phyloP scores from a whole-genome alignment of 139 green algal species.

The Coelastrella sp. region DNA sequence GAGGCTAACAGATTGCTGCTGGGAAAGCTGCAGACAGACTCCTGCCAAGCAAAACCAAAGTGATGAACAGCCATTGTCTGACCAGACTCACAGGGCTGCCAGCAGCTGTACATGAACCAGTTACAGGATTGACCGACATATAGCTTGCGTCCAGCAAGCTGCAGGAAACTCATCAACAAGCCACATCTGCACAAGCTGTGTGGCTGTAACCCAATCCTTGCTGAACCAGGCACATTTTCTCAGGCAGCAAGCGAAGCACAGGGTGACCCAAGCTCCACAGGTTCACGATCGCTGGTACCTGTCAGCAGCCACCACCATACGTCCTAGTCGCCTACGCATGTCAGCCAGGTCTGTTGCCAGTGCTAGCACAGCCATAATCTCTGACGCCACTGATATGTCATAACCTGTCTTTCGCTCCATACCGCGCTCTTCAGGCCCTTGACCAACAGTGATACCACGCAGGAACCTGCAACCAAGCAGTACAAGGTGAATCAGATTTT shows the following conservation, averaged over 20 bases:
- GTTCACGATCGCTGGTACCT: neutral
- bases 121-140: too few species aligned
- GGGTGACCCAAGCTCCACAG: neutral
- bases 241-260: neutral
- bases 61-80: too few species aligned
- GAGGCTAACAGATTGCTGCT: too few species aligned
- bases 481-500: too few species aligned
- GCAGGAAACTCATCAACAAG: too few species aligned
- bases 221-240: neutral
- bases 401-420: constrained; percentile 82
- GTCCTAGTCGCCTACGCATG: constrained; percentile 89
- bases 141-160: too few species aligned
- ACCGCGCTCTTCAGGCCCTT: constrained; percentile 79
- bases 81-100: too few species aligned
- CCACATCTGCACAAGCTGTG: too few species aligned
- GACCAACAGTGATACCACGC: constrained; percentile 90
- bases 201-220: too few species aligned
- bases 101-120: too few species aligned
- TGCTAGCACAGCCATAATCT: constrained; percentile 99
- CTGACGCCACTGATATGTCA: constrained; percentile 95
- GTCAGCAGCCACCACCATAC: constrained; percentile 88
- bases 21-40: too few species aligned
- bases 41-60: too few species aligned
- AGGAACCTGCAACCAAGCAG: constrained; percentile 74
- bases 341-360: constrained; percentile 90